These are phyloP conservation scores for Fusarium anguioides DNA, from an alignment of 2,329 filamentous ascomycete genomes.

Conservation along the genomic window DNA sequence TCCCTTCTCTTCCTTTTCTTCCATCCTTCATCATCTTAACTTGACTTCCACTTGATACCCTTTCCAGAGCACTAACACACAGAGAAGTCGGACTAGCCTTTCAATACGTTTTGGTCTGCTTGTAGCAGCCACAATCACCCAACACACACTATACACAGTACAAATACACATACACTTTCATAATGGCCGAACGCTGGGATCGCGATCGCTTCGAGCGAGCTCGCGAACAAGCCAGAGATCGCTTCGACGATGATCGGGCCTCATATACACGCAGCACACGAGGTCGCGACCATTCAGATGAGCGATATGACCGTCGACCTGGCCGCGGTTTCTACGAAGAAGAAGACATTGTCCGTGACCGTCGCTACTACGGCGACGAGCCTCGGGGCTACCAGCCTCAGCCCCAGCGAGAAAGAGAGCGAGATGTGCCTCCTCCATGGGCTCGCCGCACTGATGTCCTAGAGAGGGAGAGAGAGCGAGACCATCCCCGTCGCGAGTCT, in stretches of 20 bases:
- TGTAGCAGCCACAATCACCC: conserved; percentile 15
- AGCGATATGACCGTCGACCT: conserved; percentile 60
- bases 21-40: conserved; percentile 5
- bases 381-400: conserved; percentile 53
- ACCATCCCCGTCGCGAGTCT: conserved; percentile 57
- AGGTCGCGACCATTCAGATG: conserved; percentile 59
- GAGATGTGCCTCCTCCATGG: conserved; percentile 52
- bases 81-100: conserved; percentile 17
- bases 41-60: conserved; percentile 7
- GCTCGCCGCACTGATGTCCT: conserved; percentile 66
- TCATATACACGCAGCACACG: conserved; percentile 53
- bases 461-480: conserved; percentile 68
- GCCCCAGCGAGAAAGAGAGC: conserved; percentile 48
- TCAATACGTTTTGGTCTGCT: conserved; percentile 22
- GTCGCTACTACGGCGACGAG: conserved; percentile 67
- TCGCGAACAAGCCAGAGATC: conserved; percentile 58
- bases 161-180: conserved; percentile 1
- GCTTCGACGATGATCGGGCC: conserved; percentile 65
- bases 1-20: conserved; percentile 19
- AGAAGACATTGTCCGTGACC: conserved; percentile 60
- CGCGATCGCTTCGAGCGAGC: conserved; percentile 62
- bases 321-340: conserved; percentile 59
- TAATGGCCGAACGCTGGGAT: conserved; percentile 62
- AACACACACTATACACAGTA: neutral
- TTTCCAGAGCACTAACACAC: conserved; percentile 14